A percentile compares a stretch with the other conserved stretches of the same genome.
Conservation (phyloP, 2,329 filamentous ascomycete genomes). For the Pestalotiopsis sp. region DNA sequence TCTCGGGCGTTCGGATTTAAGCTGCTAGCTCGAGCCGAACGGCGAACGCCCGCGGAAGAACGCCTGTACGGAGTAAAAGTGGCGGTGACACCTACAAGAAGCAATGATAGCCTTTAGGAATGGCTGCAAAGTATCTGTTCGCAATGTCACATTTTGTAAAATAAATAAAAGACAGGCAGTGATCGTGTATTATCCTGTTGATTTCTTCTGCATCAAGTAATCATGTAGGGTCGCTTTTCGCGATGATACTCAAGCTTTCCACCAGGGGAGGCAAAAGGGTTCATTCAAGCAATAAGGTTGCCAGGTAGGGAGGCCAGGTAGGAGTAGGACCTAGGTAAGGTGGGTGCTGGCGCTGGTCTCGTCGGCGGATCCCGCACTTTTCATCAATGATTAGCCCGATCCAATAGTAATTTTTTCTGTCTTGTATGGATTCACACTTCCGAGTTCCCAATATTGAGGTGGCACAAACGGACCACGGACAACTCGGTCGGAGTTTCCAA, state of each 20-base stretch:
- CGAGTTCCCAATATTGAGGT: background rate
- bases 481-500: background rate
- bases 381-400: background rate
- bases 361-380: background rate
- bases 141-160: background rate
- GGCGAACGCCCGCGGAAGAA: background rate
- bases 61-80: background rate
- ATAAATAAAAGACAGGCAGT: background rate
- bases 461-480: background rate
- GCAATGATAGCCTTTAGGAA: background rate
- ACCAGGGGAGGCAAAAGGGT: background rate
- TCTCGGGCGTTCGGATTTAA: background rate
- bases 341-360: background rate
- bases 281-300: too few relatives aligned
- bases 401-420: background rate
- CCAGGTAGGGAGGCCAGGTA: background rate
- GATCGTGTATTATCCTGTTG: background rate
- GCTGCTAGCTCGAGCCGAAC: background rate
- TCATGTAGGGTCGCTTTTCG: background rate
- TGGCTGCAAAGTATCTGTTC: background rate
- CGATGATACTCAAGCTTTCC: background rate
- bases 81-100: background rate
- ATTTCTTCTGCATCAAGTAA: background rate
- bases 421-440: background rate
- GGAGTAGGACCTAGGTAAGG: too few relatives aligned